Conservation (phyloP, 257 asterid genomes). For the Nicotiana knightiana region DNA sequence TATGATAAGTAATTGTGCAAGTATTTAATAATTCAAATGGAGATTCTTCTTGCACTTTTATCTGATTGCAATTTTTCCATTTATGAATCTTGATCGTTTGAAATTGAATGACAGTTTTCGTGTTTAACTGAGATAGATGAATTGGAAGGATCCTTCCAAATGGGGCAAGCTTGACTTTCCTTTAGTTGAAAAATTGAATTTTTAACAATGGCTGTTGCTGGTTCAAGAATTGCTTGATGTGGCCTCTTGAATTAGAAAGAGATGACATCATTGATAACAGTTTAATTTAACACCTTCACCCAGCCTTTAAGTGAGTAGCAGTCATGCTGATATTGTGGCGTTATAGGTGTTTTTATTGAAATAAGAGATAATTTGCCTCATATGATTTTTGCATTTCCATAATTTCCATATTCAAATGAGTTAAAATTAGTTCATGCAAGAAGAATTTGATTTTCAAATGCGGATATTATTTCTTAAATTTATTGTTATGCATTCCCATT, state of each 20-base stretch:
- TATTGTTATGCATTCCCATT: not conserved
- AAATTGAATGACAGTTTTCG: too few species aligned
- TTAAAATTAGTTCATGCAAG: not conserved
- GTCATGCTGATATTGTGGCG: not conserved
- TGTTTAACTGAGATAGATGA: not conserved
- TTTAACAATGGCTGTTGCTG: not conserved
- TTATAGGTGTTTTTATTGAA: not conserved
- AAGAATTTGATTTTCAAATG: not conserved
- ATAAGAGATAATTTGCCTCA: not conserved
- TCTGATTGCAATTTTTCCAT: not conserved
- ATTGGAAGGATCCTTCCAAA: not conserved
- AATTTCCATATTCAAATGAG: not conserved
- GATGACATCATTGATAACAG: not conserved
- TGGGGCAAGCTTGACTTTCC: not conserved
- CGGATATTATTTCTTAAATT: not conserved
- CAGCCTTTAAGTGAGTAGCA: not conserved
- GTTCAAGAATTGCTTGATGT: not conserved
- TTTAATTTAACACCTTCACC: not conserved
- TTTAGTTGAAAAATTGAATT: not conserved
- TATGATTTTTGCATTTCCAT: not conserved
- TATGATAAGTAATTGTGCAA: not conserved
- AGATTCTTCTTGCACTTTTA: not conserved
- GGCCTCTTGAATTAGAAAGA: not conserved
- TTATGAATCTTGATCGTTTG: not conserved
- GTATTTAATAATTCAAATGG: not conserved